Evolutionary conservation across 139 green algal species (phyloP), one percentile per base, ranked within the genome.

Genomic region (Coccomyxa sp.): DNA sequence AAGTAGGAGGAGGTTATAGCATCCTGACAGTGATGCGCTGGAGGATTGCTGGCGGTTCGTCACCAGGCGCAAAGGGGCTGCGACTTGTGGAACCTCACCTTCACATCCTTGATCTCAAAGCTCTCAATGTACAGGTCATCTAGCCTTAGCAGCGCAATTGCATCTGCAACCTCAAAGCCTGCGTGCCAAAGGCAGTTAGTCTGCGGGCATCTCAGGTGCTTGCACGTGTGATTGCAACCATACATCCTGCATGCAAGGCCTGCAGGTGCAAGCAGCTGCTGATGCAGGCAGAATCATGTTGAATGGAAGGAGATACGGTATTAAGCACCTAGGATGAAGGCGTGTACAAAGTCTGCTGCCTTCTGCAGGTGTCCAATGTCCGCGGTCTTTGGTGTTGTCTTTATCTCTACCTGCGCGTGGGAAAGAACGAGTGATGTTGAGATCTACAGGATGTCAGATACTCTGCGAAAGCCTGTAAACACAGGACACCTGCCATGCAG

Each of bases 81-180:
- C n/a, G n/a, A n/a, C n/a, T n/a, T n/a, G n/a, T n/a, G n/a, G n/a
- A n/a, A n/a, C n/a, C 80, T 34, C 79, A 93, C 90, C 87, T 97
- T 98, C 34, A 98, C 95, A 78, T 98, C 93, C 83, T 99, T 99
- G 78, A 99, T 87, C 86, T 99, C 96, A 79, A 99, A 99, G 64
- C 86, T 95, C 86, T 99, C 96, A 6, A 99, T 83, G 81, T 98
- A 99, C 50, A 99, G 82, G 82, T 99, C 97, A 76, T 99, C 97
- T 73, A 99, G 82, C 8, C 96, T 90, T 70, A 99, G 89, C 79
- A 99, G 88, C 24, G 96, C 96, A 37, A 99, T 93, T 7, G 95
- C 96, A 80, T 99, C 96, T 22, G 89, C 82, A 8, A 98, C 81
- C 72, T 95, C 91, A 82, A 97, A 98, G 2, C 90, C 91, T 93